Evolutionary conservation across 2,329 filamentous ascomycete species (phyloP).

Genomic region (Fusarium decemcellulare): DNA sequence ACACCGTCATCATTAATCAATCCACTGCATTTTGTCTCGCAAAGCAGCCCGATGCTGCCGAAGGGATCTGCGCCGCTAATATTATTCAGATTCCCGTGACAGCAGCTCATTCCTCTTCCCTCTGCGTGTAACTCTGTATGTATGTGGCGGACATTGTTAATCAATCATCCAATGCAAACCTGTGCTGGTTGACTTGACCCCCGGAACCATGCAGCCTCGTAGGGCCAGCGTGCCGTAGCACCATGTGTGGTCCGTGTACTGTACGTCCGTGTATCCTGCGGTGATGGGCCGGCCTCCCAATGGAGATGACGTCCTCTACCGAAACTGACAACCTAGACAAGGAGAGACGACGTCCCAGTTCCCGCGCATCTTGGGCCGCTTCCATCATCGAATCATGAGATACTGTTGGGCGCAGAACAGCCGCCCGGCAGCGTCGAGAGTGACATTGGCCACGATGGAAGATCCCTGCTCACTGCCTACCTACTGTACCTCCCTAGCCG

Average conservation of each 20-base stretch:
- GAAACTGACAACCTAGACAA: not conserved
- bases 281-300: constrained; percentile 6
- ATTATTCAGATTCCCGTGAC: not conserved
- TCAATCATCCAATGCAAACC: not conserved
- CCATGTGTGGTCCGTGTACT: constrained; percentile 11
- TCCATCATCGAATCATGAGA: constrained; percentile 21
- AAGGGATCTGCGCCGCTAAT: not conserved
- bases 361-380: not conserved
- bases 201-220: constrained; percentile 21
- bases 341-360: no score
- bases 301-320: not conserved
- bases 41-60: constrained; percentile 5
- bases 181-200: constrained; percentile 2
- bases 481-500: constrained; percentile 33
- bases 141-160: no score
- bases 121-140: no score
- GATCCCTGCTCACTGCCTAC: not conserved
- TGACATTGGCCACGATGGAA: constrained; percentile 18
- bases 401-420: constrained; percentile 9
- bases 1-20: not conserved
- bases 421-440: constrained; percentile 31
- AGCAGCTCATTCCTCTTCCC: no score
- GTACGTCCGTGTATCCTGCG: not conserved
- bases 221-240: constrained; percentile 25
- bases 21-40: not conserved